Evolutionary conservation across 768 basidiomycete genomes (phyloP).

Genomic region (Macrolepiota dolichaula): DNA sequence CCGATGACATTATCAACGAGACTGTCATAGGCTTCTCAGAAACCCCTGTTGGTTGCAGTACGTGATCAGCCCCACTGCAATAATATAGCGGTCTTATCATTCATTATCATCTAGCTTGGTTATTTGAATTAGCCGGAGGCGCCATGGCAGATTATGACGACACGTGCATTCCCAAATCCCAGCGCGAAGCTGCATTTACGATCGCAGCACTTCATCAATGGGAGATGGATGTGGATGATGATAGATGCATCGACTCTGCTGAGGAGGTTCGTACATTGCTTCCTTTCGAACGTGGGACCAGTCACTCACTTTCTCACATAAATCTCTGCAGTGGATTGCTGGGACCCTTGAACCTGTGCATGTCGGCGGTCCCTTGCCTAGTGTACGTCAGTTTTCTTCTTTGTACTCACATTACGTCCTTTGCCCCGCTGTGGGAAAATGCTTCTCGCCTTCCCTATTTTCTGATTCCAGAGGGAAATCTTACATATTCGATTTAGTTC

Average conservation of each 20-base stretch:
- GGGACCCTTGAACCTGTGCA: constrained; percentile 68
- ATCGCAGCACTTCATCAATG: constrained; percentile 91
- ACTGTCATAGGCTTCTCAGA: constrained; percentile 80
- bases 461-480: constrained; percentile 2
- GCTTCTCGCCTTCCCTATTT: not conserved
- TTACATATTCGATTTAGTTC: constrained; percentile 44
- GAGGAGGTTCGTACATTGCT: constrained; percentile 55
- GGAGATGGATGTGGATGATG: constrained; percentile 81
- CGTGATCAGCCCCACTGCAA: constrained; percentile 27
- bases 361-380: constrained; percentile 80
- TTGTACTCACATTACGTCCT: constrained; percentile 9
- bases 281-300: not conserved
- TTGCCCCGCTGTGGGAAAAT: not conserved
- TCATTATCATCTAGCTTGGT: constrained; percentile 60
- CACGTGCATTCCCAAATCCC: constrained; percentile 70
- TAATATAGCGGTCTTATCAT: not conserved
- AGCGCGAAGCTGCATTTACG: constrained; percentile 80
- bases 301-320: constrained; percentile 12
- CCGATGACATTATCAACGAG: constrained; percentile 81
- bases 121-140: constrained; percentile 88
- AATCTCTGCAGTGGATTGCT: constrained; percentile 64
- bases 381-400: constrained; percentile 49
- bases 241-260: constrained; percentile 76
- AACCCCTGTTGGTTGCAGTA: constrained; percentile 90
- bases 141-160: constrained; percentile 72